Base-by-base conservation (phyloP, 352 stramenopile species). In the Saprolegnia diclina region DNA sequence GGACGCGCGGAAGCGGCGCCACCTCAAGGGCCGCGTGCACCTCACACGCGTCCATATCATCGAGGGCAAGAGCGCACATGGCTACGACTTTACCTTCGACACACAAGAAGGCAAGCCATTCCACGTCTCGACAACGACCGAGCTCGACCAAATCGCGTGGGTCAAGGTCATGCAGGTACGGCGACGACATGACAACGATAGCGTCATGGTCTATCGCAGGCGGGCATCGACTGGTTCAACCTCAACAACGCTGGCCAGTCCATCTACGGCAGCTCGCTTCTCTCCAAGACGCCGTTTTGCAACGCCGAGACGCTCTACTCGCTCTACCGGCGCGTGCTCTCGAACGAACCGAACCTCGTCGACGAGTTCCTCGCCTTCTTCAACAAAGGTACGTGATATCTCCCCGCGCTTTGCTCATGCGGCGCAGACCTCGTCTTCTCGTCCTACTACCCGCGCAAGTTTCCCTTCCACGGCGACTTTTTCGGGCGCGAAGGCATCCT, bases 11-110 rank as follows among this genome's bases (percentile, higher is more conserved):
- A 92, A 95, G 71, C 85, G 85, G 24, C 88, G 81, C 59, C 86
- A 94, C 57, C 71, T 95, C 35, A 95, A 95, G 68, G 87, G 87
- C 52, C 81, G 87, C 46, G 87, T 95, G 62, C 88, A 91, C 55
- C 79, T 95, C 50, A 76, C 78, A 52, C 83, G 78, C 0, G 87
- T 94, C 53, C 87, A 87, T 72, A 50, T 88, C 44, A 84, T 94
- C 42, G 88, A 91, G 65, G 80, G 88, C 50, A 90, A 90, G 65
- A 91, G 81, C 64, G 79, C 81, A 52, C 81, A 93, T 38, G 87
- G 85, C 24, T 92, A 88, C 59, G 87, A 93, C 63, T 92, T 95
- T 71, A 79, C 81, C 37, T 95, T 95, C 57, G 83, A 93, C 46
- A 95, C 87, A 18, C 80, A 73, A 5, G 87, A 95, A 65, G 82